These are phyloP conservation scores for Stephania japonica DNA, from an alignment of 164 flowering plant species.

Conservation along the genomic window DNA sequence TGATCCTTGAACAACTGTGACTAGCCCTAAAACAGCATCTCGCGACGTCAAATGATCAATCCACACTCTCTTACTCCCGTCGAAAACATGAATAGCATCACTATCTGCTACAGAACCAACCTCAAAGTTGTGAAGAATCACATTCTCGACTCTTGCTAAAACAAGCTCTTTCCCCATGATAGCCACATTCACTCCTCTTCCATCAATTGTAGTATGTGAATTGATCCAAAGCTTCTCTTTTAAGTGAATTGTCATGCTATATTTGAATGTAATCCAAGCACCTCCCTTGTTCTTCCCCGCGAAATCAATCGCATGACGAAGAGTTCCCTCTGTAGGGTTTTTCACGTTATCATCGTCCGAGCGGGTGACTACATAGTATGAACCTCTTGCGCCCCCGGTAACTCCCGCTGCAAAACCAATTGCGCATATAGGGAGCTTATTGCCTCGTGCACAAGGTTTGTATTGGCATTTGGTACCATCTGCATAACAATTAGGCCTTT, in stretches of 20 bases:
- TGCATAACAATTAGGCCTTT: neutral
- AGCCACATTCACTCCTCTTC: slow-evolving; percentile 24
- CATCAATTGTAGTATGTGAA: slow-evolving; percentile 28
- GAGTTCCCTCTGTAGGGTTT: slow-evolving; percentile 23
- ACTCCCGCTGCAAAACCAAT: slow-evolving; percentile 26
- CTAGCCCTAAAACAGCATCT: slow-evolving; percentile 23
- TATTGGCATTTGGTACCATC: slow-evolving; percentile 33
- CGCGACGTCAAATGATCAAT: slow-evolving; percentile 24
- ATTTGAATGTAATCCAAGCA: slow-evolving; percentile 24
- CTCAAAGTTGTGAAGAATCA: slow-evolving; percentile 29
- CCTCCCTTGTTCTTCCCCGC: slow-evolving; percentile 20
- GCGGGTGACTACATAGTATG: slow-evolving; percentile 12
- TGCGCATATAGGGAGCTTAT: slow-evolving; percentile 18
- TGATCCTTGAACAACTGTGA: slow-evolving; percentile 26
- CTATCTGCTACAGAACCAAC: slow-evolving; percentile 16
- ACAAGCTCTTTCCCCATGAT: slow-evolving; percentile 16
- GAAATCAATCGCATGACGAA: slow-evolving; percentile 20
- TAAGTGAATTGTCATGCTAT: slow-evolving; percentile 20
- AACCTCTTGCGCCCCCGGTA: slow-evolving; percentile 27
- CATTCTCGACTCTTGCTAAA: slow-evolving; percentile 21
- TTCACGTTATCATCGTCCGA: slow-evolving; percentile 10
- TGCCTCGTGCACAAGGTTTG: slow-evolving; percentile 22
- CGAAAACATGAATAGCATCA: slow-evolving; percentile 25
- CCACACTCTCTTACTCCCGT: slow-evolving; percentile 23
- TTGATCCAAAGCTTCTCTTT: slow-evolving; percentile 19